Evolutionary conservation across 768 basidiomycete species (phyloP), one percentile per base, ranked within the genome.

Genomic region (Lactarius sanguifluus): DNA sequence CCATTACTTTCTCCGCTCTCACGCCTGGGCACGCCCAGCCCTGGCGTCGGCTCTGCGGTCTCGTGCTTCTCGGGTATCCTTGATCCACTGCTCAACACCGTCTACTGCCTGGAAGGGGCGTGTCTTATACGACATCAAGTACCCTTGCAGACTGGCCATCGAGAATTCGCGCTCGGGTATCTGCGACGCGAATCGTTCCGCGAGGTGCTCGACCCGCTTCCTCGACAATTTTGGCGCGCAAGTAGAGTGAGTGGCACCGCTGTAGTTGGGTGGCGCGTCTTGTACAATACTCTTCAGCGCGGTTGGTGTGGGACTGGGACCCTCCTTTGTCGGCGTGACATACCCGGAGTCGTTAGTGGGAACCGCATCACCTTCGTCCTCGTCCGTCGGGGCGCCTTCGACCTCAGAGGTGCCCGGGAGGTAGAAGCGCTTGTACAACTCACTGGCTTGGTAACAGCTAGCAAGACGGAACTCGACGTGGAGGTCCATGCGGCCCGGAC

Each of bases 401-500:
- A 68, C 70, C 10, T 65, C 71, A 13, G 76, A 72, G 10, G 71
- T 69, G 34, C 76, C 69, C 8, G 86, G 85, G 18, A 85, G 77
- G 72, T 87, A 93, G 77, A 93, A 93, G 63, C 82, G 80, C 38
- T 78, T 81, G 75, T 86, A 93, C 8, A 93, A 78, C 71, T 87
- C 85, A 41, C 76, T 75, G 3, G 86, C 87, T 70, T 92, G 91
- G 76, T 82, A 85, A 65, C 77, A 81, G 73, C 86, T 90, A 16
- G 91, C 88, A n/a, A 86, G 80, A 71, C 83, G 84, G 77, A 92
- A 92, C 72, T 91, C 86, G 64, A 93, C 77, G 70, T 91, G 88
- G 23, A 92, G 72, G 73, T 93, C 91, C 85, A 93, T 87, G 15
- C 91, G 86, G 30, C 92, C 91, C 1, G 91, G 88, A 52, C 91